phyloP scores from a whole-genome alignment of 192 early-diverging fungal species.

The Paraglomus occultum region DNA sequence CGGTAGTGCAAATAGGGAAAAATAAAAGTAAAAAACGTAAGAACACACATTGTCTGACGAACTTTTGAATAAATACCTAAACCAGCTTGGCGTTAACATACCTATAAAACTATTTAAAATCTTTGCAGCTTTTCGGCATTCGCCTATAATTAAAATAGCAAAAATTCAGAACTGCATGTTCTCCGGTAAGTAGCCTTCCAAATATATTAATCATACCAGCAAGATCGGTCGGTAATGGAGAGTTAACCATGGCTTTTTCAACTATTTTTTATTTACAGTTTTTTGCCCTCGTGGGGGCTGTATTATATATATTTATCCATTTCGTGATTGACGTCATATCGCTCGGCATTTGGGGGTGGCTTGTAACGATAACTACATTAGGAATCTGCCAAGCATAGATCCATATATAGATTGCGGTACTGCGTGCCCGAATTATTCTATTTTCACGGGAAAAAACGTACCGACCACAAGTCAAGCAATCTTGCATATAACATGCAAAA shows the following conservation, averaged over 20 bases:
- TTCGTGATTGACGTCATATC: no score
- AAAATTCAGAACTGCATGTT: neutral
- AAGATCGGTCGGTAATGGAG: conserved; percentile 5
- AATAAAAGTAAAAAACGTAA: neutral
- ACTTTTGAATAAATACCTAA: neutral
- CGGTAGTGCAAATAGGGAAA: neutral
- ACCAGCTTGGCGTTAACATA: conserved; percentile 25
- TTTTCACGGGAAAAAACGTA: no score
- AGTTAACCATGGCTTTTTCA: conserved; percentile 15
- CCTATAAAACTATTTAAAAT: conserved; percentile 55
- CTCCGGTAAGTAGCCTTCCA: neutral
- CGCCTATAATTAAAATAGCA: conserved; percentile 35
- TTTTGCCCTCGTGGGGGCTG: neutral
- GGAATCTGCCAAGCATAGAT: no score
- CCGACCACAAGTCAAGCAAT: no score
- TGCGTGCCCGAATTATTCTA: no score
- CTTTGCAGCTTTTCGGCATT: conserved; percentile 51
- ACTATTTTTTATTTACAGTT: conserved; percentile 5
- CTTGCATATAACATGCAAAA: no score
- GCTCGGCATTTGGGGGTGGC: no score
- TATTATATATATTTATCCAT: no score
- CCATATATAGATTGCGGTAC: no score
- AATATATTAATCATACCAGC: conserved; percentile 1
- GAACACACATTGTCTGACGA: neutral
- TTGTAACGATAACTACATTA: no score